These are phyloP conservation scores for Camellia lanceoleosa DNA, from an alignment of 148 eudicot genomes.

Conservation along the genomic window DNA sequence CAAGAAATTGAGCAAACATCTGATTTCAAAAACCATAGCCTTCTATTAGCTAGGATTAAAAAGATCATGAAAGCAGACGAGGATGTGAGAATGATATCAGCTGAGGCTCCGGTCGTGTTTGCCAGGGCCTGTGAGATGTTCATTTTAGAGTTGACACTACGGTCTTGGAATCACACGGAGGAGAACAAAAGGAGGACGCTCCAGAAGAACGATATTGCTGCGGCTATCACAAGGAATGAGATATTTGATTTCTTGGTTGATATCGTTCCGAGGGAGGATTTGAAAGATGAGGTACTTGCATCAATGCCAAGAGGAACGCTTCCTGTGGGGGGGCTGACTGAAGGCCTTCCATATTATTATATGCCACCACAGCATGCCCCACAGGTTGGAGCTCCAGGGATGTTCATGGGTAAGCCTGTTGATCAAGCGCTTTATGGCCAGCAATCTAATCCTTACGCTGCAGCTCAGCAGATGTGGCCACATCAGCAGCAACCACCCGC, in stretches of 20 bases:
- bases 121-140: slow-evolving; percentile 49
- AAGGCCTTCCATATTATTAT: slow-evolving; percentile 28
- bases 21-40: slow-evolving; percentile 39
- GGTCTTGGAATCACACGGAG: slow-evolving; percentile 45
- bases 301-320: slow-evolving; percentile 29
- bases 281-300: slow-evolving; percentile 31
- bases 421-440: slow-evolving; percentile 38
- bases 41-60: slow-evolving; percentile 47
- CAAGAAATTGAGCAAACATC: slow-evolving; percentile 28
- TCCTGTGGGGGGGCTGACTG: slow-evolving; percentile 29
- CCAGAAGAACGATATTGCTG: slow-evolving; percentile 41
- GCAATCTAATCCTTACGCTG: slow-evolving; percentile 28
- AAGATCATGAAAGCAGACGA: slow-evolving; percentile 49
- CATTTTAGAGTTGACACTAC: slow-evolving; percentile 40
- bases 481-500: slow-evolving; percentile 34
- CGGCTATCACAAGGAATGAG: slow-evolving; percentile 37
- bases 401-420: slow-evolving; percentile 35
- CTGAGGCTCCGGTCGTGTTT: slow-evolving; percentile 46
- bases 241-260: slow-evolving; percentile 50
- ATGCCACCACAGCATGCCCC: slow-evolving; percentile 34
- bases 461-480: slow-evolving; percentile 41
- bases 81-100: slow-evolving; percentile 49
- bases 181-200: slow-evolving; percentile 44
- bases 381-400: slow-evolving; percentile 33
- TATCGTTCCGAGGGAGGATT: slow-evolving; percentile 40